A percentile compares a stretch with the other conserved stretches of the same genome.
phyloP scores from a whole-genome alignment of 208 protist genomes.

The Leptomonas pyrrhocoris region DNA sequence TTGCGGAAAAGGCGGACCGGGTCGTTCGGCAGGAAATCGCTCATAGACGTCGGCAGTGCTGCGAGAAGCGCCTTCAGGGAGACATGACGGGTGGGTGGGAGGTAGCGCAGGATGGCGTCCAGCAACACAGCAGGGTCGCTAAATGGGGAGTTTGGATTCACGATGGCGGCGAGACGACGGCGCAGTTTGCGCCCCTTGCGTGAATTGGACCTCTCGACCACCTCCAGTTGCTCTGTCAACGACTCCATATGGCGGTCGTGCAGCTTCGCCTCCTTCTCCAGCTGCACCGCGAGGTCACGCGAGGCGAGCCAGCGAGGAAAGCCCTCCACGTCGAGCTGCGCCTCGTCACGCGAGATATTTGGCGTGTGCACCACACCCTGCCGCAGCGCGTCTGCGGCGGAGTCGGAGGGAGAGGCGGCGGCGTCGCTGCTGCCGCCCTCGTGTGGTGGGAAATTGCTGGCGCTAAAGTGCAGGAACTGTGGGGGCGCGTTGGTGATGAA shows the following conservation, averaged over 20 bases:
- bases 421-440: not conserved
- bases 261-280: not conserved
- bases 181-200: conserved; percentile 35
- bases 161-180: conserved; percentile 40
- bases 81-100: conserved; percentile 45
- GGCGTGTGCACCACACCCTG: no score
- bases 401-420: not conserved
- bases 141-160: conserved; percentile 55
- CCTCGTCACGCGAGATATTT: not conserved
- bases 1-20: conserved; percentile 40
- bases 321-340: conserved; percentile 16
- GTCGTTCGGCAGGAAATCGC: conserved; percentile 52
- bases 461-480: not conserved
- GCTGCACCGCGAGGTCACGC: conserved; percentile 21
- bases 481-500: not conserved
- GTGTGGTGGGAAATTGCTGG: not conserved
- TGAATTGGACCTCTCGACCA: conserved; percentile 20
- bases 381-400: not conserved
- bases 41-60: conserved; percentile 37
- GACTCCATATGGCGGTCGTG: not conserved
- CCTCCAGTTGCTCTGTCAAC: conserved; percentile 47
- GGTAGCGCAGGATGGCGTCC: conserved; percentile 50
- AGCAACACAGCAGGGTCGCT: conserved; percentile 44
- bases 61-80: conserved; percentile 42
- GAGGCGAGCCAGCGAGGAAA: conserved; percentile 25